These are phyloP conservation scores for Candida sonorensis DNA, from an alignment of 805 yeast genomes.

Conservation along the genomic window DNA sequence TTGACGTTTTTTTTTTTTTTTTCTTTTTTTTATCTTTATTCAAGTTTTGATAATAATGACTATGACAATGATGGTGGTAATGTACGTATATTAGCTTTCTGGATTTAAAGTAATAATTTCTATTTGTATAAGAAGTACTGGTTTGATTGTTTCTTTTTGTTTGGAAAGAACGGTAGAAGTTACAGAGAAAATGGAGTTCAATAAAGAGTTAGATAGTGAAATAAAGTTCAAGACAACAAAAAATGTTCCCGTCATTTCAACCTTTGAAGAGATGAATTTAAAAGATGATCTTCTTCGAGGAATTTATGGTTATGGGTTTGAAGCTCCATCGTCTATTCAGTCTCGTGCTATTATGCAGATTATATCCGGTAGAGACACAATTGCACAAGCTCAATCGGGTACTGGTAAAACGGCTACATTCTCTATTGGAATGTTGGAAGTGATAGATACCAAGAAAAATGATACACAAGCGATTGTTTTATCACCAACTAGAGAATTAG, in stretches of 20 bases:
- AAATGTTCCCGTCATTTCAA: constrained; percentile 40
- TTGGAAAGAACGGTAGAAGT: too few relatives aligned
- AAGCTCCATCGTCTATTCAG: constrained; percentile 77
- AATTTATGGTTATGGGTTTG: constrained; percentile 76
- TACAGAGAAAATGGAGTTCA: constrained; percentile 54
- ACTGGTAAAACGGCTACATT: constrained; percentile 90
- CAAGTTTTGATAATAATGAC: too few relatives aligned
- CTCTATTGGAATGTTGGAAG: constrained; percentile 56
- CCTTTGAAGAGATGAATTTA: constrained; percentile 70
- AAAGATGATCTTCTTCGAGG: constrained; percentile 58
- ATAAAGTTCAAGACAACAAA: constrained; percentile 59
- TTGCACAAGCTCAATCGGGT: constrained; percentile 88
- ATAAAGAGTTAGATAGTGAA: constrained; percentile 51
- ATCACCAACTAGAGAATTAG: constrained; percentile 97
- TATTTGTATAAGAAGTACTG: too few relatives aligned
- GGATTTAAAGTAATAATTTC: too few relatives aligned
- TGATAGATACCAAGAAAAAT: constrained; percentile 61
- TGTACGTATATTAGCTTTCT: too few relatives aligned
- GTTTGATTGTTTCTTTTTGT: too few relatives aligned
- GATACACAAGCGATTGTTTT: constrained; percentile 89
- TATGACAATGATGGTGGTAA: too few relatives aligned
- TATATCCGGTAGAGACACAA: constrained; percentile 63
- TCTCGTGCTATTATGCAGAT: constrained; percentile 75
- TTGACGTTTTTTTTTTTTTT: background rate
- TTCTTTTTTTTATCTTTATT: too few relatives aligned